Evolutionary conservation across 495 filamentous ascomycete genomes (phyloP), one percentile per base, ranked within the genome.

Genomic region (Neurospora cerealis): DNA sequence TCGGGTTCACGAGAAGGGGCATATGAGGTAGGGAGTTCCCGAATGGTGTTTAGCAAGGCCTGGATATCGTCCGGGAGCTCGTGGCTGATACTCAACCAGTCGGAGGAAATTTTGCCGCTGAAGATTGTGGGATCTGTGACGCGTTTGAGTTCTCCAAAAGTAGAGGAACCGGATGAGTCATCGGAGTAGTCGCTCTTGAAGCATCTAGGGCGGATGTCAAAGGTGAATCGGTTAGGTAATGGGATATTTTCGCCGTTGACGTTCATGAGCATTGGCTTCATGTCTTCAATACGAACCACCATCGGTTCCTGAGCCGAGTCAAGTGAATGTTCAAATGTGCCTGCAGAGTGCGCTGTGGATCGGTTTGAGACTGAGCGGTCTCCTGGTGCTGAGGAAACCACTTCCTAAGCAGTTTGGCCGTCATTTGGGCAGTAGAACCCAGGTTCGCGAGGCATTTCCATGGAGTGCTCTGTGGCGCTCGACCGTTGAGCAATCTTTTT

Each of bases 161-260:
- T 70, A 15, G 11, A 15, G 21, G 48, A 9, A 2, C 6, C 1
- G 8, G 72, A 38, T 2, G 72, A 71, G 24, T 36, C 38, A 7
- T 17, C 32, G 2, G 73, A 71, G 13, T 71, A 11, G 19, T 42
- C 70, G 9, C 70, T 37, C 37, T 32, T 41, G 34, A 60, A 46
- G 24, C 74, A 38, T 7, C 74, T 66, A 3, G 75, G 74, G 11
- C 36, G 28, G 24, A 81, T 41, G 11, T 81, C 78, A 46, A 81
- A 71, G 42, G 69, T 71, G 60, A 77, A 79, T n/a, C 77, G 72
- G 73, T 77, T 77, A 24, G 77, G 72, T 7, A 81, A 46, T 0
- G 70, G 21, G 17, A 81, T 71, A 5, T 75, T 72, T 24, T 80
- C 76, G 32, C 76, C 79, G 38, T 75, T 75, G 60, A 79, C 54